A percentile compares a stretch with the other conserved stretches of the same genome.
Evolutionary conservation across 208 protist genomes (phyloP).

Genomic region (Acanthamoeba healyi): DNA sequence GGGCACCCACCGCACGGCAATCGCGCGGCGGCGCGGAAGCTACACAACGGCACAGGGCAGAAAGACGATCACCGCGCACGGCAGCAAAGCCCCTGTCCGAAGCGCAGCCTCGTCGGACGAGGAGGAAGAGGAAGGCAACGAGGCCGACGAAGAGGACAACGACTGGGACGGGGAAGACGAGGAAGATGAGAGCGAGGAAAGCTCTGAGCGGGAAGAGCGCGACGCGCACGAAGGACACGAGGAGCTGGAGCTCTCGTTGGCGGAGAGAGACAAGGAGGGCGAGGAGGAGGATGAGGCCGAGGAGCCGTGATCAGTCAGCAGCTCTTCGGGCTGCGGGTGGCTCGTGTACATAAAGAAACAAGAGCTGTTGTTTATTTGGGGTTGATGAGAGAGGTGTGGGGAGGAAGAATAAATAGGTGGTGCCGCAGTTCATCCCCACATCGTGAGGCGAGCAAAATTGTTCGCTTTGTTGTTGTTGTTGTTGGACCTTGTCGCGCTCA

Average conservation of each 20-base stretch:
- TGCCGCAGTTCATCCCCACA: slow-evolving; percentile 46
- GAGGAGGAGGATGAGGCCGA: not conserved
- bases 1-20: not conserved
- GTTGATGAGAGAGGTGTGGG: not conserved
- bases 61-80: not conserved
- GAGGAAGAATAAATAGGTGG: slow-evolving; percentile 58
- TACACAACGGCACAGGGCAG: not conserved
- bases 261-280: slow-evolving; percentile 16
- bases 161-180: slow-evolving; percentile 51
- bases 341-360: not conserved
- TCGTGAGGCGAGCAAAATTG: slow-evolving; percentile 67
- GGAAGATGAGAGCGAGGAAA: slow-evolving; percentile 10
- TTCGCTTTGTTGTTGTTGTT: not conserved
- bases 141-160: slow-evolving; percentile 47
- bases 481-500: not conserved
- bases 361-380: not conserved
- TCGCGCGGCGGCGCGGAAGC: not conserved
- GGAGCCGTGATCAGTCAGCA: too few species aligned
- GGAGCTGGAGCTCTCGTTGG: slow-evolving; percentile 17
- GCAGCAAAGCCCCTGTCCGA: not conserved
- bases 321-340: too few species aligned
- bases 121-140: slow-evolving; percentile 36
- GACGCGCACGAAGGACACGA: slow-evolving; percentile 39
- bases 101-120: not conserved
- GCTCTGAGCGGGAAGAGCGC: not conserved